Percentiles rank a stretch among this genome's conserved stretches.
Conservation (phyloP, 1,284 basidiomycete genomes). For the Trametes polyzona region DNA sequence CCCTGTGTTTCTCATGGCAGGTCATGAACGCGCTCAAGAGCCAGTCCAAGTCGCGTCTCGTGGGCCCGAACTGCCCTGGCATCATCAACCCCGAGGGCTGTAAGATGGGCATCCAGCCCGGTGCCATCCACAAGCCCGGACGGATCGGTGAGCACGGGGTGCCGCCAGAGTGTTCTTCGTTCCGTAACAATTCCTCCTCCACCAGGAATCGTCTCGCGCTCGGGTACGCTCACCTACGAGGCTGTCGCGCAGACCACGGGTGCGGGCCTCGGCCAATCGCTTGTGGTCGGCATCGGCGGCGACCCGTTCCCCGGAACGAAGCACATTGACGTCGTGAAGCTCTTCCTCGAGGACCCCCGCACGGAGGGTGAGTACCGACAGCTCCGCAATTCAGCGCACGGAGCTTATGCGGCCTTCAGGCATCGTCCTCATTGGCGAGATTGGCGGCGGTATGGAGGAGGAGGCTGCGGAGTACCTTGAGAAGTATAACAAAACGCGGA, state of each 20-base stretch:
- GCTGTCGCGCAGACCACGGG: constrained; percentile 94
- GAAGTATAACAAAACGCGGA: constrained; percentile 89
- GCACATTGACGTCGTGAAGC: constrained; percentile 95
- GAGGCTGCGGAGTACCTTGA: constrained; percentile 97
- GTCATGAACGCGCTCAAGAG: constrained; percentile 93
- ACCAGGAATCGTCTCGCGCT: constrained; percentile 94
- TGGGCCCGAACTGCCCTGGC: constrained; percentile 98
- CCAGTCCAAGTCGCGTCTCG: constrained; percentile 94
- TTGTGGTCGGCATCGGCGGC: constrained; percentile 98
- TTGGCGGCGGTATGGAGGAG: constrained; percentile 99
- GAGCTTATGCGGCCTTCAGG: constrained; percentile 46
- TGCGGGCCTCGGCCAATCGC: constrained; percentile 95
- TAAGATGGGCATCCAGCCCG: constrained; percentile 99
- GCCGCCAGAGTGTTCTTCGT: background rate
- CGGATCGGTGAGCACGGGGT: constrained; percentile 72
- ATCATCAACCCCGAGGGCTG: constrained; percentile 97
- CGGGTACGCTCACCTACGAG: constrained; percentile 93
- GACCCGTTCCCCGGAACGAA: constrained; percentile 99
- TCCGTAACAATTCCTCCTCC: background rate
- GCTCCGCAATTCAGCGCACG: background rate
- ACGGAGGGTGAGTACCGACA: constrained; percentile 72
- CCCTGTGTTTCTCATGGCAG: constrained; percentile 40
- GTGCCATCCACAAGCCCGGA: constrained; percentile 95
- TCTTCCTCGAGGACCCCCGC: constrained; percentile 92
- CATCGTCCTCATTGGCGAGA: constrained; percentile 98